Conservation (phyloP, 164 flowering plant genomes). For the Piper betle region DNA sequence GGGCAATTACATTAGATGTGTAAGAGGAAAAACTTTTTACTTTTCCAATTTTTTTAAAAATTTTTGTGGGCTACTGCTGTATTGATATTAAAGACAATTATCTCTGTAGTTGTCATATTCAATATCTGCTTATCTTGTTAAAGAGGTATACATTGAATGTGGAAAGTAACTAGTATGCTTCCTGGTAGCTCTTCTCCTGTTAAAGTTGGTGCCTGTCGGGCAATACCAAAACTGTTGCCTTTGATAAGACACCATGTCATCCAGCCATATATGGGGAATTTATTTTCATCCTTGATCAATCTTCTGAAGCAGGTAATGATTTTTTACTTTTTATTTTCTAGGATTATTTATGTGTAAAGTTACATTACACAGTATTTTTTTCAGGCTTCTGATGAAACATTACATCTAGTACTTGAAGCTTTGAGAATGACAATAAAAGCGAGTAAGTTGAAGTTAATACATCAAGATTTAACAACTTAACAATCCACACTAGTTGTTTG, state of each 20-base stretch:
- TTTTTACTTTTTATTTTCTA: neutral
- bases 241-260: constrained; percentile 34
- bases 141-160: too few species aligned
- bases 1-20: constrained; percentile 6
- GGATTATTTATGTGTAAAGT: neutral
- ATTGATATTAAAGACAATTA: too few species aligned
- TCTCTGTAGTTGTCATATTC: too few species aligned
- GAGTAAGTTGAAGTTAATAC: constrained; percentile 26
- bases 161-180: neutral
- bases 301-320: constrained; percentile 67
- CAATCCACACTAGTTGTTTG: neutral
- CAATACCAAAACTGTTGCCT: constrained; percentile 71
- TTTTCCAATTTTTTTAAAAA: too few species aligned
- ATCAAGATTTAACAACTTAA: neutral
- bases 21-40: neutral
- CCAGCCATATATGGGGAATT: constrained; percentile 41
- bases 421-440: constrained; percentile 65
- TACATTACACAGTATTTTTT: constrained; percentile 1
- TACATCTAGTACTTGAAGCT: constrained; percentile 88
- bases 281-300: constrained; percentile 64
- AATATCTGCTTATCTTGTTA: too few species aligned
- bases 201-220: constrained; percentile 87
- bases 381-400: constrained; percentile 88
- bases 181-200: constrained; percentile 70
- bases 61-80: too few species aligned